Base-by-base conservation (phyloP, 192 early-diverging fungal genomes). In the Podila horticola region DNA sequence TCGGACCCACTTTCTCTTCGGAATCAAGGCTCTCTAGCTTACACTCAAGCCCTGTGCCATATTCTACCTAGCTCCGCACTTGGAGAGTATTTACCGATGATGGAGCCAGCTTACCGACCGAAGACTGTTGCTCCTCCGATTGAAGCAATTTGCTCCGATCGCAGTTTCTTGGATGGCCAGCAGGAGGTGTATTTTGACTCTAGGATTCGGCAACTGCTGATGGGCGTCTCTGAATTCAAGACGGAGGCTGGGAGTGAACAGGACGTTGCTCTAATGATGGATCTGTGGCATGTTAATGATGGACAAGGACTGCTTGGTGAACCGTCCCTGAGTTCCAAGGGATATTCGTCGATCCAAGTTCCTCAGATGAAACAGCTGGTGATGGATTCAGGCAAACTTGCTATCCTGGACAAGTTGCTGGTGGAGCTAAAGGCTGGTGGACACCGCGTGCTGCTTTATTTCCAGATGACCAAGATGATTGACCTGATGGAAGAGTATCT, bases 381-480 rank as follows among this genome's bases (percentile, higher is more conserved):
- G 55, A 82, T 91, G 70, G 92, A 94, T 74, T 94, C 93, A 61
- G 94, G 93, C 49, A 95, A 95, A 82, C 75, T 95, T 71, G 84
- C 88, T 11, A 88, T 85, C 8, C 82, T 95, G 51, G 94, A 95
- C 70, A 86, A 85, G 65, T 81, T 95, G 51, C 77, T 95, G 30
- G 85, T 89, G 31, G 84, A 87, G 68, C 85, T 95, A 5, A 94
- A 94, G 86, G 81, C 88, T 24, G 93, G 93, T 64, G 93, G 89
- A 5, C 94, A 95, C 72, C 91, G 94, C 20, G 91, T 92, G 4
- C 84, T 95, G 74, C 85, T 95, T 22, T 95, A 94, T 73, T 95
- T 95, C 91, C 94, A 95, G 75, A 95, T 95, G 94, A 94, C 93
- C 45, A 90, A 88, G 79, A 95, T 94, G 92, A 93, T 95, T 66